Percentiles rank a stretch among this genome's conserved stretches.
phyloP scores from a whole-genome alignment of 2,329 filamentous ascomycete genomes.

The Sclerotinia nivalis region DNA sequence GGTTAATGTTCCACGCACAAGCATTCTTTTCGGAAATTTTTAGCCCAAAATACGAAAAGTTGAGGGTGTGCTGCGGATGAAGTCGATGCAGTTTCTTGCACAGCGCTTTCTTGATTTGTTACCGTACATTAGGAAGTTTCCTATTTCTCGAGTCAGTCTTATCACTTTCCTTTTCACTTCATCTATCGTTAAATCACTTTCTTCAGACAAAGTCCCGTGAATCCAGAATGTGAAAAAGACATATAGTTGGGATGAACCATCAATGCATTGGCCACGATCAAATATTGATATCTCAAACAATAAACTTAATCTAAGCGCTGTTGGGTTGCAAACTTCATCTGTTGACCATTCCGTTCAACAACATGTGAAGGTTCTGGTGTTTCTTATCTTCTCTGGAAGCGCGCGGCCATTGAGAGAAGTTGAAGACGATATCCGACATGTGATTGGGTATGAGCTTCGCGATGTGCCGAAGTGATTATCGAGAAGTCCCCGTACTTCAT shows the following conservation, averaged over 20 bases:
- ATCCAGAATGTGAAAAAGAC: not conserved
- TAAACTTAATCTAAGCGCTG: conserved; percentile 7
- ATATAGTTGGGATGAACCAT: not conserved
- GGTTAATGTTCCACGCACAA: not conserved
- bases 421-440: not conserved
- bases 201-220: not conserved
- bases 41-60: conserved; percentile 2
- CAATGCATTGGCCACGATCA: not conserved
- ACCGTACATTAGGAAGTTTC: not conserved
- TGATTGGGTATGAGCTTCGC: conserved; percentile 2
- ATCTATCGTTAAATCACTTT: not conserved
- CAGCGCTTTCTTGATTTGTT: not conserved
- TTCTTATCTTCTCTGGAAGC: conserved; percentile 13
- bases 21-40: not conserved
- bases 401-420: conserved; percentile 10
- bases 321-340: not conserved
- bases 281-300: conserved; percentile 19
- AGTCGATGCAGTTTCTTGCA: not conserved
- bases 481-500: not conserved
- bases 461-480: conserved; percentile 1
- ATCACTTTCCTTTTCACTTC: not conserved
- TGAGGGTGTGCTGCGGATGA: not conserved
- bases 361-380: not conserved
- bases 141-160: not conserved
- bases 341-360: not conserved